These are phyloP conservation scores for Mycosphaerelloides madeirae DNA, from an alignment of 2,329 filamentous ascomycete species.

Conservation along the genomic window DNA sequence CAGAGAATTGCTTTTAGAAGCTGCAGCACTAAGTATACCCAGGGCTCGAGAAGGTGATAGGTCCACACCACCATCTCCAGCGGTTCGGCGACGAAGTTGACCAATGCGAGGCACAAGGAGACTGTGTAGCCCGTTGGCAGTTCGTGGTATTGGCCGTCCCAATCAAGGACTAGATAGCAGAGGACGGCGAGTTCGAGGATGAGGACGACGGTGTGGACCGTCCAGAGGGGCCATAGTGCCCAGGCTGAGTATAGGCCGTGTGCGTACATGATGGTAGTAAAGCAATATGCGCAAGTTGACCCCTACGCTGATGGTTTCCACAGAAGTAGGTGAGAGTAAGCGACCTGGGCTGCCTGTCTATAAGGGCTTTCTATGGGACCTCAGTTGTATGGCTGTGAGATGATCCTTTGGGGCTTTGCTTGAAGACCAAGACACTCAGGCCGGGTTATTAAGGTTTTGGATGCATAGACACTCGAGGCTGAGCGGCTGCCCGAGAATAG, in stretches of 20 bases:
- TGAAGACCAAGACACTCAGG: no score
- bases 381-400: no score
- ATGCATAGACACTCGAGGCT: no score
- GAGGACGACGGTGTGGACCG: constrained; percentile 6
- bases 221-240: constrained; percentile 9
- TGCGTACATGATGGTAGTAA: neutral
- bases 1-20: constrained; percentile 19
- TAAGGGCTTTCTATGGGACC: no score
- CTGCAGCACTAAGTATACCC: constrained; percentile 15
- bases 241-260: constrained; percentile 5
- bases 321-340: no score
- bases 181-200: constrained; percentile 4
- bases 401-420: no score
- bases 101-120: constrained; percentile 5
- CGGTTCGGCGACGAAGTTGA: constrained; percentile 11
- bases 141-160: constrained; percentile 1
- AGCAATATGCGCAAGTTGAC: no score
- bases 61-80: constrained; percentile 19
- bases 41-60: constrained; percentile 16
- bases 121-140: constrained; percentile 3
- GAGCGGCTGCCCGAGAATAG: no score
- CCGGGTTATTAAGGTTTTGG: no score
- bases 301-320: no score
- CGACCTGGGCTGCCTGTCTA: no score
- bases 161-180: constrained; percentile 4